Evolutionary conservation across 495 filamentous ascomycete genomes (phyloP), one percentile per base, ranked within the genome.

Genomic region (Penicillium desertorum): DNA sequence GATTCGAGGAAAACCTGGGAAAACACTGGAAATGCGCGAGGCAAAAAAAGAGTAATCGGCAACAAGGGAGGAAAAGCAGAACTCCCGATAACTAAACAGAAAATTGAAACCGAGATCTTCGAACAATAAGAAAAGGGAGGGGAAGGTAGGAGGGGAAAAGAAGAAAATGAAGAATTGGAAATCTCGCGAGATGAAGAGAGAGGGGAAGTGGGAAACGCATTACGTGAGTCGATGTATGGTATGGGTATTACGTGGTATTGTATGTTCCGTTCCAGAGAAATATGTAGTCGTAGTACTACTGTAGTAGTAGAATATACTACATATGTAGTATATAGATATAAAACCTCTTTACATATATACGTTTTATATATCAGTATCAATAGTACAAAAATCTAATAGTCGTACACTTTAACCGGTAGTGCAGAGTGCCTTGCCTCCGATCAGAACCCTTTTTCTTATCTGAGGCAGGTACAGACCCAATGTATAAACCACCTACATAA

Each of bases 151-250:
- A 64, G 56, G 60, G 62, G 62, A 67, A 70, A 69, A 64, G 70
- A 65, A 71, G 68, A 71, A 67, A 65, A 74, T 73, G 74, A 78
- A 76, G 74, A 73, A 76, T 62, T 70, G 66, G 73, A 73, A 67
- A 70, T 62, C 44, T 46, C 44, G 44, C 44, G 45, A 48, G 45
- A 48, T 71, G 64, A 66, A 54, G 54, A 59, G 61, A 63, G 65
- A 58, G 71, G 68, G 69, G 68, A 70, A 77, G 70, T 76, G 73
- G 71, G 64, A 69, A 67, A 58, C 51, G 51, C 27, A 42, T 52
- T 59, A 54, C 57, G 51, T 53, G 51, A 53, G 36, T 25, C n/a
- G 22, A 22, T 29, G 34, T 46, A 32, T 27, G 43, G 49, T 59
- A 59, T 47, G 8, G 12, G 51, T 54, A 58, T 43, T 52, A 50